Percentiles rank a stretch among this genome's conserved stretches.
phyloP scores from a whole-genome alignment of 805 yeast species.

The Suhomyces sp. region DNA sequence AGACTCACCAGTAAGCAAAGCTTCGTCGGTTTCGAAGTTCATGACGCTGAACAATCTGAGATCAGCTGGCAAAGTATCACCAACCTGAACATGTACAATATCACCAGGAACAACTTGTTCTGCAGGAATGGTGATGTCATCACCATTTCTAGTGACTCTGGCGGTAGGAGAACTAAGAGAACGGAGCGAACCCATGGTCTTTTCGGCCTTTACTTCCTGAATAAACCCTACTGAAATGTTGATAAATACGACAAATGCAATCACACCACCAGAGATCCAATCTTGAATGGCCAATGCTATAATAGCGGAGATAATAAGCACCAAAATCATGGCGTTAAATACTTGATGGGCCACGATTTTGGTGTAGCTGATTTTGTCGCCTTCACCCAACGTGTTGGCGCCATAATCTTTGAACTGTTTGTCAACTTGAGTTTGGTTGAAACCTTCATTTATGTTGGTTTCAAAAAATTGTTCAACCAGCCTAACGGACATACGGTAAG shows the following conservation, averaged over 20 bases:
- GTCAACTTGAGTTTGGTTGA: conserved; percentile 17
- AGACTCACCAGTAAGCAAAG: conserved; percentile 65
- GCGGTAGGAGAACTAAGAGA: conserved; percentile 71
- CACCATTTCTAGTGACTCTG: conserved; percentile 59
- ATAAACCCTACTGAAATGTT: conserved; percentile 65
- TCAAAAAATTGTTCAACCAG: conserved; percentile 36
- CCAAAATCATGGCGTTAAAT: conserved; percentile 77
- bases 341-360: conserved; percentile 62
- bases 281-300: conserved; percentile 71
- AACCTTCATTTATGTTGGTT: conserved; percentile 49
- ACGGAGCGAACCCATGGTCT: conserved; percentile 72
- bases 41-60: conserved; percentile 53
- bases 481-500: conserved; percentile 31
- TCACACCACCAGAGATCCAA: conserved; percentile 83
- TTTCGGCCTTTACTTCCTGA: conserved; percentile 73
- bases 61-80: conserved; percentile 78
- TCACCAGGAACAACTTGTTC: conserved; percentile 74
- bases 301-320: conserved; percentile 63
- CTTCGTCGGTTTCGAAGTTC: conserved; percentile 72
- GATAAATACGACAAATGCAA: conserved; percentile 61
- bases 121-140: conserved; percentile 54
- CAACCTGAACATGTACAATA: conserved; percentile 58
- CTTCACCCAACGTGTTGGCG: conserved; percentile 60
- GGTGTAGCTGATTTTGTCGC: conserved; percentile 49
- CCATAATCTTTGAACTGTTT: conserved; percentile 40